phyloP scores from a whole-genome alignment of 2,329 filamentous ascomycete species.

The Fusarium caatingaense region DNA sequence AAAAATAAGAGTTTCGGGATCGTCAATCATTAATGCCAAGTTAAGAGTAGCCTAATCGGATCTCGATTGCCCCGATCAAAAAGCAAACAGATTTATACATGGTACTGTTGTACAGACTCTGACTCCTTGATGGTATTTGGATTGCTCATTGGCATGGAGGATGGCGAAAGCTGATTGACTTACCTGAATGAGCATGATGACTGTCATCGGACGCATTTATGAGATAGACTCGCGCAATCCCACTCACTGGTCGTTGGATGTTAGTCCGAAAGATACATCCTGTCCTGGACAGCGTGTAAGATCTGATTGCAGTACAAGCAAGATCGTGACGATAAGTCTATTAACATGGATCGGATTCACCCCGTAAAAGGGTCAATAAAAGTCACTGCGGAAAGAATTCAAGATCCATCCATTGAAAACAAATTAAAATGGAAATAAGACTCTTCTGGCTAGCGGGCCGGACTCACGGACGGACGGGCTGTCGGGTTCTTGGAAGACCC shows the following conservation, averaged over 20 bases:
- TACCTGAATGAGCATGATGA: background rate
- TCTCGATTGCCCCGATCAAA: slow-evolving; percentile 38
- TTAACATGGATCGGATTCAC: background rate
- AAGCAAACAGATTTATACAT: background rate
- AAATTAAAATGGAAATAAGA: background rate
- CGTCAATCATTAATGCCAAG: background rate
- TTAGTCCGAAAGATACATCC: background rate
- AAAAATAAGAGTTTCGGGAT: slow-evolving; percentile 15
- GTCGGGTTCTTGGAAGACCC: slow-evolving; percentile 50
- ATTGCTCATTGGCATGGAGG: background rate
- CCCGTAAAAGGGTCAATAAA: slow-evolving; percentile 13
- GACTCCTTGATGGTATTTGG: background rate
- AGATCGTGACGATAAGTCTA: background rate
- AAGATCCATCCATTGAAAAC: background rate
- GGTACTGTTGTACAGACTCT: background rate
- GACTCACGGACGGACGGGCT: slow-evolving; percentile 37
- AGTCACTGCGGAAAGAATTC: background rate
- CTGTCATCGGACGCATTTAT: background rate
- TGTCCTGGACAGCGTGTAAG: background rate
- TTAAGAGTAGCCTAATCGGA: slow-evolving; percentile 32
- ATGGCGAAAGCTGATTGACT: background rate
- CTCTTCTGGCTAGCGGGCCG: slow-evolving; percentile 11
- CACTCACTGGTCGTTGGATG: background rate
- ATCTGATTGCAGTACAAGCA: slow-evolving; percentile 3
- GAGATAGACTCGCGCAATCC: background rate